Conservation (phyloP, 2,329 filamentous ascomycete species). For the Neonectria sp. region DNA sequence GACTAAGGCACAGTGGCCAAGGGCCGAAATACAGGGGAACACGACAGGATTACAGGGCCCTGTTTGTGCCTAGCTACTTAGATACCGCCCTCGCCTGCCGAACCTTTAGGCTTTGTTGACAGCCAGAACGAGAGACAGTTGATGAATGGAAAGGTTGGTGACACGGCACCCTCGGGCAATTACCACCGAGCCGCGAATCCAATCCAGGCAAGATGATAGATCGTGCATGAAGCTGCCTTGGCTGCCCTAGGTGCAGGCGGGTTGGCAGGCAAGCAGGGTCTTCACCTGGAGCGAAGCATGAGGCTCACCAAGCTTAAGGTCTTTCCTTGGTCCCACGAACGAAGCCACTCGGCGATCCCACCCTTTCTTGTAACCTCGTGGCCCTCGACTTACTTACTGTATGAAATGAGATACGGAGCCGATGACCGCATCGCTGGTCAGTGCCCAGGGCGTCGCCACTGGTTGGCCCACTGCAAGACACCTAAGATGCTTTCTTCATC, state of each 20-base stretch:
- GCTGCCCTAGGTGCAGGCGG: too few relatives aligned
- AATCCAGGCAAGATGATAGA: constrained; percentile 9
- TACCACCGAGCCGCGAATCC: constrained; percentile 8
- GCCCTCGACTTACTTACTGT: not conserved
- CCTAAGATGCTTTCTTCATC: not conserved
- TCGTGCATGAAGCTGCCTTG: constrained; percentile 20
- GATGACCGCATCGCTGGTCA: constrained; percentile 14
- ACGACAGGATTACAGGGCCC: not conserved
- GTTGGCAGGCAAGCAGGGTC: too few relatives aligned
- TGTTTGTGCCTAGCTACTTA: not conserved
- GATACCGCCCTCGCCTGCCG: too few relatives aligned
- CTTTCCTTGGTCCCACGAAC: not conserved
- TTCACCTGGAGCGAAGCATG: not conserved
- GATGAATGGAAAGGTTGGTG: not conserved
- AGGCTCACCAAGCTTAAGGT: not conserved
- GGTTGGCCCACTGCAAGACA: not conserved
- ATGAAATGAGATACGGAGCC: not conserved
- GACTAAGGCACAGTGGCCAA: not conserved
- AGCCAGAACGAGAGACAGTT: not conserved
- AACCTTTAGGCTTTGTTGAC: not conserved
- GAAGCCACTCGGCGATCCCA: not conserved
- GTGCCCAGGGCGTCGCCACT: not conserved
- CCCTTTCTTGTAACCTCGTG: not conserved
- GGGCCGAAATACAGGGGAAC: not conserved
- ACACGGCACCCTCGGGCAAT: constrained; percentile 5